Percentiles rank a stretch among this genome's conserved stretches.
phyloP scores from a whole-genome alignment of 2,329 filamentous ascomycete species.

The Colletotrichum cuscutae region DNA sequence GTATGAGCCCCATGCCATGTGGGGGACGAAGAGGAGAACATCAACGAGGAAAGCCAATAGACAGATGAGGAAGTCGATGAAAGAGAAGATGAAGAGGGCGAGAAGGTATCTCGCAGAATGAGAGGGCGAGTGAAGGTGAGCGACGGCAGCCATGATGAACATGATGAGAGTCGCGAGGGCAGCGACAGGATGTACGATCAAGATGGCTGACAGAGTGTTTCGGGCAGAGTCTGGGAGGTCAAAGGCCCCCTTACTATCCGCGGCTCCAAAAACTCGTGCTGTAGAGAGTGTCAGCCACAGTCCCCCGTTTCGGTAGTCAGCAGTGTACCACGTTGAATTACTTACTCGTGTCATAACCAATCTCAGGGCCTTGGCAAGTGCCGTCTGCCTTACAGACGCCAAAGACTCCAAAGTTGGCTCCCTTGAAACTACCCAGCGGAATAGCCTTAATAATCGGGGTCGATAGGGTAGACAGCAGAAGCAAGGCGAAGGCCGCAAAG shows the following conservation, averaged over 20 bases:
- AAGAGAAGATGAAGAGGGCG: slow-evolving; percentile 83
- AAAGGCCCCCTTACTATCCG: slow-evolving; percentile 57
- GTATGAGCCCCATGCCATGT: slow-evolving; percentile 94
- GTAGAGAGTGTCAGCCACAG: neutral
- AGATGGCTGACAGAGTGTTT: slow-evolving; percentile 81
- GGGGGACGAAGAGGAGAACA: slow-evolving; percentile 92
- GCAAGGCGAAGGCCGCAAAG: slow-evolving; percentile 83
- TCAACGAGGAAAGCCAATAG: slow-evolving; percentile 93
- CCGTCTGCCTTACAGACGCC: slow-evolving; percentile 77
- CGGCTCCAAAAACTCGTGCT: slow-evolving; percentile 20
- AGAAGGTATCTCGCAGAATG: slow-evolving; percentile 93
- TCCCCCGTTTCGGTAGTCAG: neutral
- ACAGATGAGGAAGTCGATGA: slow-evolving; percentile 85
- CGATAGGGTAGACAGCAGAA: slow-evolving; percentile 89
- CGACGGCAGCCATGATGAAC: slow-evolving; percentile 80
- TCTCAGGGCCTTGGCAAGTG: slow-evolving; percentile 76
- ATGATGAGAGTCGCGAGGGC: slow-evolving; percentile 87
- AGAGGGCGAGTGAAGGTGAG: slow-evolving; percentile 87
- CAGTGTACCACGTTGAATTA: slow-evolving; percentile 35
- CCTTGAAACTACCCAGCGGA: slow-evolving; percentile 80
- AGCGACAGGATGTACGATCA: slow-evolving; percentile 93
- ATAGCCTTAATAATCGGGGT: slow-evolving; percentile 89
- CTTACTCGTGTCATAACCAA: slow-evolving; percentile 89
- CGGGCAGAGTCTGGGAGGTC: slow-evolving; percentile 64
- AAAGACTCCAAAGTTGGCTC: slow-evolving; percentile 90